Evolutionary conservation across 2,329 filamentous ascomycete genomes (phyloP).

Genomic region (Periconia macrospinosa): DNA sequence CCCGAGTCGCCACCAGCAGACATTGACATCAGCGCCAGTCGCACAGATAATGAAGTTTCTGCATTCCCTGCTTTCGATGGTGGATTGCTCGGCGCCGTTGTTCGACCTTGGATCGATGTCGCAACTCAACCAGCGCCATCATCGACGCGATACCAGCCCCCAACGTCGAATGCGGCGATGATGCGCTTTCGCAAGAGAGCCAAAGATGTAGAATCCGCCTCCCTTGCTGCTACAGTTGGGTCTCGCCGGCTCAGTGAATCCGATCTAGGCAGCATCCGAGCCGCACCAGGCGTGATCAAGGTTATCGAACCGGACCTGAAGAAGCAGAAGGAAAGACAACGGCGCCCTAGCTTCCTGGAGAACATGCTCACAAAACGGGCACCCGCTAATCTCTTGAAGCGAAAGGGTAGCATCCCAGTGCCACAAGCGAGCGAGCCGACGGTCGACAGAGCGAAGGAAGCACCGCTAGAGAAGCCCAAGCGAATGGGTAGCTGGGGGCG

Average conservation of each 20-base stretch:
- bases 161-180: constrained; percentile 59
- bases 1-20: constrained; percentile 41
- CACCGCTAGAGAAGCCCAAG: constrained; percentile 38
- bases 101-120: constrained; percentile 55
- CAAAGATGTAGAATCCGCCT: constrained; percentile 56
- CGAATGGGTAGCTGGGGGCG: constrained; percentile 47
- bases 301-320: constrained; percentile 54
- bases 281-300: constrained; percentile 64
- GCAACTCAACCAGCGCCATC: constrained; percentile 36
- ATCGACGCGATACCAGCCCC: constrained; percentile 50
- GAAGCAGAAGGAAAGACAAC: constrained; percentile 44
- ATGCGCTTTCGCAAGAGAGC: constrained; percentile 53
- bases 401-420: constrained; percentile 46
- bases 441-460: constrained; percentile 34
- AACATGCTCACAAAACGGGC: constrained; percentile 45
- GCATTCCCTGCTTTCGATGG: constrained; percentile 32
- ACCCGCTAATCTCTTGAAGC: constrained; percentile 51
- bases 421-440: constrained; percentile 23
- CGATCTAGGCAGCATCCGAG: constrained; percentile 60
- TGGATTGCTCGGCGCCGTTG: constrained; percentile 21
- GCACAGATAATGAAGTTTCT: constrained; percentile 26
- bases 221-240: constrained; percentile 68
- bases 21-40: constrained; percentile 28
- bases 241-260: constrained; percentile 67
- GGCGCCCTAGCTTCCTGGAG: constrained; percentile 59